Base-by-base conservation (phyloP, 129 eudicot species). In the Oenanthe sinensis region DNA sequence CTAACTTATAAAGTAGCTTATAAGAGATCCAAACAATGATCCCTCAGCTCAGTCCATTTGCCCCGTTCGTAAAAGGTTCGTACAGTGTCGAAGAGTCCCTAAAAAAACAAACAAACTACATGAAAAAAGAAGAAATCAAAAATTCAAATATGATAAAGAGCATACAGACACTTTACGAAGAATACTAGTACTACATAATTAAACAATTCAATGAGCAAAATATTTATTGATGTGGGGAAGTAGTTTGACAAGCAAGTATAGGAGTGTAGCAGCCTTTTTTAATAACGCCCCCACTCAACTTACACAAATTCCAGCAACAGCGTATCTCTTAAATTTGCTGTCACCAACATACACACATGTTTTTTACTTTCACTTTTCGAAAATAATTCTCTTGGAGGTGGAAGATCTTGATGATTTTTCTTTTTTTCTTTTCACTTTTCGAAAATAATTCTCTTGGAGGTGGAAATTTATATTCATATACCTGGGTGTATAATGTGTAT, bases 231-330 rank as follows among this genome's bases (percentile, higher is more conserved):
- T 43, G 76, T 43, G 33, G 76, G 76, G 30, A 43, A 71, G 76
- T 72, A 43, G 42, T 68, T 72, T 72, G 76, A 72, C 52, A 20
- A 72, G 48, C 26, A 71, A 71, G 19, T 20, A 5, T 54, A 6
- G 1, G 1, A 37, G 47, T 72, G 52, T 14, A 72, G 16, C 24
- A 17, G 28, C 45, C 15, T 72, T 72, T 44, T 22, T 72, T 43
- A 10, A 72, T 43, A 47, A 19, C 76, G 36, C 54, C 46, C 76
- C 76, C 67, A n/a, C 67, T 58, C 14, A 43, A 43, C 54, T 43
- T 72, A 12, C 76, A 72, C 36, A 72, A 43, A 44, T n/a, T 72
- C 76, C 52, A 44, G 33, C 68, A 60, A 2, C 76, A 72, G 76
- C 26, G 8, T 40, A 4, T 72, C 50, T 72, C 30, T 3, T 72